phyloP scores from a whole-genome alignment of 805 yeast genomes.

The Clavispora carvajalis region DNA sequence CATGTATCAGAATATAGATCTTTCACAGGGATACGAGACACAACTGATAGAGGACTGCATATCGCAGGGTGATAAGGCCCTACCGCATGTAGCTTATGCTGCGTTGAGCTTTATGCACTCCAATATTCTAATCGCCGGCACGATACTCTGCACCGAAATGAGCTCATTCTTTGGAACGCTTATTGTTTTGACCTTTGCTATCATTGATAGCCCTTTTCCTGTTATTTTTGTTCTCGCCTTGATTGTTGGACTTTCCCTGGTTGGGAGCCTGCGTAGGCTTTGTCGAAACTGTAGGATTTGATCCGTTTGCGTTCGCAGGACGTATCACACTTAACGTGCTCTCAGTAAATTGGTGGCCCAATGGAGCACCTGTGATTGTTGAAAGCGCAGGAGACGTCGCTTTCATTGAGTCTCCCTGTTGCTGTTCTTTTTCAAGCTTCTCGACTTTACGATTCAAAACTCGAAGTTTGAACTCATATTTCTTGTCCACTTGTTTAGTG shows the following conservation, averaged over 20 bases:
- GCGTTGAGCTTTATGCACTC: neutral
- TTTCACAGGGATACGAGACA: too few species aligned
- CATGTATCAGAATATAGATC: too few species aligned
- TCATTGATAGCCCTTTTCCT: conserved; percentile 2
- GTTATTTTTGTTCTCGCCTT: neutral
- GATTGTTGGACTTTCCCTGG: neutral
- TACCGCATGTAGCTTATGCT: neutral
- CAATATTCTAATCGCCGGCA: neutral
- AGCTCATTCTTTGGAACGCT: conserved; percentile 1
- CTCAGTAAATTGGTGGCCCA: conserved; percentile 1
- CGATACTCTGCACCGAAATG: neutral
- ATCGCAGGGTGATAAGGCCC: too few species aligned
- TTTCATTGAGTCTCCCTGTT: neutral
- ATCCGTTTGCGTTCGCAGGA: neutral
- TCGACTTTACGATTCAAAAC: conserved; percentile 53
- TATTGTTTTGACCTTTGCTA: neutral
- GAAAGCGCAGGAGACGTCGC: neutral
- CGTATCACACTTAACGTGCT: conserved; percentile 1
- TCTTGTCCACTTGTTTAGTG: conserved; percentile 48
- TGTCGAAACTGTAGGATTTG: neutral
- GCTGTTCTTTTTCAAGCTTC: conserved; percentile 31
- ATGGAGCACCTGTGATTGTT: neutral
- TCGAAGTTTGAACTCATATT: conserved; percentile 52
- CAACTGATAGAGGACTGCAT: too few species aligned
- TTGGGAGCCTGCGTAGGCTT: neutral